Evolutionary conservation across 345 rosid genomes (phyloP), one percentile per base, ranked within the genome.

Genomic region (Gossypium mustelinum): DNA sequence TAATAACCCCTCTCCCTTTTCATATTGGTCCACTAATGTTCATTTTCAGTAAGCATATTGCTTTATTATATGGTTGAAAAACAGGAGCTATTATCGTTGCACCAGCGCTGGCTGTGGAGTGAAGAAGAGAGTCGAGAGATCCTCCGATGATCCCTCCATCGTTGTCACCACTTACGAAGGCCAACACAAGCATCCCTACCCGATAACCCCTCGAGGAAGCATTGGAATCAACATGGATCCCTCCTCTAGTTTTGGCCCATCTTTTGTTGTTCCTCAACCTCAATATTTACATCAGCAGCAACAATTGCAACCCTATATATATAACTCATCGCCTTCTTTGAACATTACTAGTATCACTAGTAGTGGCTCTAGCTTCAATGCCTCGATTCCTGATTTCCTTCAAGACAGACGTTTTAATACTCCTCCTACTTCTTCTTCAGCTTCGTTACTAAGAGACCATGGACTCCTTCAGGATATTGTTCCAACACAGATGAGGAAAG

Each of bases 1-100:
- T 22, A 68, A 68, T 48, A 18, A n/a, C 4, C 3, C 18, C 54
- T 11, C 17, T 25, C 18, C 27, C 12, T 56, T 22, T 56, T 56
- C 24, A 18, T 4, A 22, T 45, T 39, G 45, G 29, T 66, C 69
- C 74, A 55, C 63, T 39, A 12, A 27, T 70, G 27, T 18, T 41
- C 39, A 12, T 58, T 50, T 34, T 5, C 1, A 34, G 41, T 34
- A 34, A 34, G 41, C 34, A 4, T 12, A 4, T 12, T 59, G 5
- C 41, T 59, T 29, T 59, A 29, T 12, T 18, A 58, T 44, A 62
- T 58, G 76, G 50, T 34, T 70, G 65, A 54, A 9, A 72, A n/a
- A 73, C 87, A 96, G 99, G 87, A 96, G 98, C 85, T 96, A 96
- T 55, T 96, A 96, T 66, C 97, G 99, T 76, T 96, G 99, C 98